Conservation (phyloP, 1,284 basidiomycete species). For the Cutaneotrichosporon sp. region DNA sequence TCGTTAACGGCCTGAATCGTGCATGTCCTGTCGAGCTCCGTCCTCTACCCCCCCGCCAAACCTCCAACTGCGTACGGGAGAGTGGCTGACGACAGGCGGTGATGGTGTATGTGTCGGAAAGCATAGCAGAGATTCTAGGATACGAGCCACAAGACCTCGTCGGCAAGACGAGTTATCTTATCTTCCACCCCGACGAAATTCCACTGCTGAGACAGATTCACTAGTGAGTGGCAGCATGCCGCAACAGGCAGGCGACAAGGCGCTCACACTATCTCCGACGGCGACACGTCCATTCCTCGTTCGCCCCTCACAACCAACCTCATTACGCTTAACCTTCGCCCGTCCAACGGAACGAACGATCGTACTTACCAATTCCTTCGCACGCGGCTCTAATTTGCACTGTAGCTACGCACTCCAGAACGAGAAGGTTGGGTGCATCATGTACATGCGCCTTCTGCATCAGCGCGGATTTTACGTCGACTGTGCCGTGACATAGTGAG, state of each 20-base stretch:
- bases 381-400: neutral
- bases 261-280: no score
- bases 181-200: slow-evolving; percentile 42
- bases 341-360: neutral
- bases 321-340: no score
- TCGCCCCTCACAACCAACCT: neutral
- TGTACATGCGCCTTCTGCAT: slow-evolving; percentile 31
- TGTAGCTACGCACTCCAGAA: slow-evolving; percentile 24
- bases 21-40: no score
- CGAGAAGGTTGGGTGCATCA: slow-evolving; percentile 32
- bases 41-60: neutral
- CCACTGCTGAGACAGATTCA: slow-evolving; percentile 28
- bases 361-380: neutral
- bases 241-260: no score
- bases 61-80: slow-evolving; percentile 10
- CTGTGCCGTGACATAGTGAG: slow-evolving; percentile 29
- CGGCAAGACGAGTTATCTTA: slow-evolving; percentile 28
- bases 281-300: no score
- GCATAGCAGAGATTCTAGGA: slow-evolving; percentile 38
- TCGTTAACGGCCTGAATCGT: no score
- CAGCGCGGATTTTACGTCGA: slow-evolving; percentile 35
- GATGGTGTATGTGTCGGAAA: slow-evolving; percentile 34
- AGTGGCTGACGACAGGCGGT: slow-evolving; percentile 17
- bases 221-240: slow-evolving; percentile 27
- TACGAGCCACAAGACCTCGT: slow-evolving; percentile 31